These are phyloP conservation scores for Astrothelium macrocarpum DNA, from an alignment of 495 filamentous ascomycete species.

Conservation along the genomic window DNA sequence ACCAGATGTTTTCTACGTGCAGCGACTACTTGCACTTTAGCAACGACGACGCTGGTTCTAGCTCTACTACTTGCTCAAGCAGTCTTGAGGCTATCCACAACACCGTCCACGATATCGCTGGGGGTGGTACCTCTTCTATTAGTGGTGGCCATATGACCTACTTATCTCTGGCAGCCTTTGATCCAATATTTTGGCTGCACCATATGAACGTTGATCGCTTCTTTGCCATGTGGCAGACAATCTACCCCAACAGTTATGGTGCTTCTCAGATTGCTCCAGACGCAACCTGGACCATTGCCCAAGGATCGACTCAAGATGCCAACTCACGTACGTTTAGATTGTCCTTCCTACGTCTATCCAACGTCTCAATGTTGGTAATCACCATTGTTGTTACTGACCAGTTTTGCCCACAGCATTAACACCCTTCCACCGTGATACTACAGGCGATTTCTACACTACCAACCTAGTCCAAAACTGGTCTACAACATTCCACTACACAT, in stretches of 20 bases:
- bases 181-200: constrained; percentile 27
- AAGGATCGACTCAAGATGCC: constrained; percentile 17
- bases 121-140: constrained; percentile 12
- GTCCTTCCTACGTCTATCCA: background rate
- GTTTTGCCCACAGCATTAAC: constrained; percentile 5
- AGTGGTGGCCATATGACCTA: constrained; percentile 25
- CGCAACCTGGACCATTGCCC: constrained; percentile 18
- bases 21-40: constrained; percentile 18
- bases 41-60: constrained; percentile 17
- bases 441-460: constrained; percentile 23
- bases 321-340: constrained; percentile 9
- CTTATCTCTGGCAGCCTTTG: constrained; percentile 19
- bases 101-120: constrained; percentile 20
- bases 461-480: constrained; percentile 18
- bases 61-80: constrained; percentile 21
- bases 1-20: constrained; percentile 23
- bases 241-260: constrained; percentile 19
- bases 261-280: constrained; percentile 14
- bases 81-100: constrained; percentile 25
- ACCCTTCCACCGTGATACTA: constrained; percentile 22
- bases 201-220: constrained; percentile 25
- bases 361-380: background rate
- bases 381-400: background rate
- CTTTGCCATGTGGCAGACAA: constrained; percentile 23
- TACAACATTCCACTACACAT: constrained; percentile 23